Evolutionary conservation across 129 eudicot genomes (phyloP).

Genomic region (Flaveria sonorensis): DNA sequence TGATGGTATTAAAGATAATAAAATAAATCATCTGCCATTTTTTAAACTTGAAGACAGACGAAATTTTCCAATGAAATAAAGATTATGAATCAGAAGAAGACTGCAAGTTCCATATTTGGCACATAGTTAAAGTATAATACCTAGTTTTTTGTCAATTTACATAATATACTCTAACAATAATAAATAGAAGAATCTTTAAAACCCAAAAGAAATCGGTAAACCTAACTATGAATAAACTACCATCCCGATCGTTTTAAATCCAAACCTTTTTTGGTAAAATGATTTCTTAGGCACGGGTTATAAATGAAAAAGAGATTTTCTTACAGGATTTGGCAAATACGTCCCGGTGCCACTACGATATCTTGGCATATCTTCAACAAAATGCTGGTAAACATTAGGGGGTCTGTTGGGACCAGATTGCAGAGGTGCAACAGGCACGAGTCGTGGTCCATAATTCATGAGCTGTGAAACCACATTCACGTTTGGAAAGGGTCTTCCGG

Average conservation of each 20-base stretch:
- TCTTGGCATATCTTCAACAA: conserved; percentile 82
- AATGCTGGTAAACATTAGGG: conserved; percentile 62
- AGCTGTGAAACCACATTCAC: conserved; percentile 67
- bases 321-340: conserved; percentile 90
- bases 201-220: background rate
- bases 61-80: background rate
- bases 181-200: background rate
- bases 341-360: conserved; percentile 96
- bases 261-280: background rate
- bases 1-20: background rate
- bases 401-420: conserved; percentile 67
- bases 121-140: too few relatives aligned
- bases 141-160: background rate
- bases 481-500: conserved; percentile 78
- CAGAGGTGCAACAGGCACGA: conserved; percentile 67
- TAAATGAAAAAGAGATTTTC: background rate
- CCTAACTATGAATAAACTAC: background rate
- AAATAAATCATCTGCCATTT: background rate
- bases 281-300: background rate
- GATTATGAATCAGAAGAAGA: background rate
- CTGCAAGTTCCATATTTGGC: background rate
- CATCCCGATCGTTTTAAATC: background rate
- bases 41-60: background rate
- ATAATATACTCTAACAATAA: background rate
- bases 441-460: conserved; percentile 74